phyloP scores from a whole-genome alignment of 768 basidiomycete genomes.

The Antrodiella citrinella region DNA sequence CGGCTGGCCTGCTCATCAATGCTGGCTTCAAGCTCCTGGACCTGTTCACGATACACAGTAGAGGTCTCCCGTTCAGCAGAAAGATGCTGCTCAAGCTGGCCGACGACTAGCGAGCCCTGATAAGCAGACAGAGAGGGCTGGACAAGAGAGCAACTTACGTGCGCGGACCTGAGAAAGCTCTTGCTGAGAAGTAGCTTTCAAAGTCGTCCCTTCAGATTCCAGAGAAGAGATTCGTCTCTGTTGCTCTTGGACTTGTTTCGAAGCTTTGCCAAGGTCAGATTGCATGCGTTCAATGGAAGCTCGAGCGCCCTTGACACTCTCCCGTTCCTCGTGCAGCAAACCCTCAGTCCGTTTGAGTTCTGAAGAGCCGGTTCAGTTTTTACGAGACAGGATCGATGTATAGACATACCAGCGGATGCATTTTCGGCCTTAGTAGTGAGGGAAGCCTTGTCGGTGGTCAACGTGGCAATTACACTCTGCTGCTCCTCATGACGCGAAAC shows the following conservation, averaged over 20 bases:
- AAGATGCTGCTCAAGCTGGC: slow-evolving; percentile 5
- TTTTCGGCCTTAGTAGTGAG: slow-evolving; percentile 2
- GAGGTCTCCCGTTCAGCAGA: slow-evolving; percentile 9
- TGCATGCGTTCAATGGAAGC: slow-evolving; percentile 10
- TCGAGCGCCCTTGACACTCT: not conserved
- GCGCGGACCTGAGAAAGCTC: slow-evolving; percentile 11
- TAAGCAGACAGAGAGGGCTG: not conserved
- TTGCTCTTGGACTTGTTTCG: slow-evolving; percentile 18
- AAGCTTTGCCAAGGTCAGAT: slow-evolving; percentile 10
- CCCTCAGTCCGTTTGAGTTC: slow-evolving; percentile 6
- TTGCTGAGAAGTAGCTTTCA: slow-evolving; percentile 24
- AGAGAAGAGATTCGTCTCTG: slow-evolving; percentile 33
- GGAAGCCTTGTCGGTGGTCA: slow-evolving; percentile 10
- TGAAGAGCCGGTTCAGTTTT: not conserved
- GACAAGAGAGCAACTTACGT: not conserved
- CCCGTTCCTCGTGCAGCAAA: slow-evolving; percentile 2
- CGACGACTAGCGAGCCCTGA: not conserved
- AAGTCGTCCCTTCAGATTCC: slow-evolving; percentile 28
- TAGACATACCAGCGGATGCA: not conserved
- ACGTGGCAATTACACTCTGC: slow-evolving; percentile 7
- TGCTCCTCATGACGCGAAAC: slow-evolving; percentile 7
- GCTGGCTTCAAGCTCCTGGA: slow-evolving; percentile 13
- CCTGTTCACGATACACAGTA: slow-evolving; percentile 4
- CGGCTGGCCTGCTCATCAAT: slow-evolving; percentile 14
- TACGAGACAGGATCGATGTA: not conserved